Base-by-base conservation (phyloP, 1,284 basidiomycete genomes). In the Tilletiopsis washingtonensis region DNA sequence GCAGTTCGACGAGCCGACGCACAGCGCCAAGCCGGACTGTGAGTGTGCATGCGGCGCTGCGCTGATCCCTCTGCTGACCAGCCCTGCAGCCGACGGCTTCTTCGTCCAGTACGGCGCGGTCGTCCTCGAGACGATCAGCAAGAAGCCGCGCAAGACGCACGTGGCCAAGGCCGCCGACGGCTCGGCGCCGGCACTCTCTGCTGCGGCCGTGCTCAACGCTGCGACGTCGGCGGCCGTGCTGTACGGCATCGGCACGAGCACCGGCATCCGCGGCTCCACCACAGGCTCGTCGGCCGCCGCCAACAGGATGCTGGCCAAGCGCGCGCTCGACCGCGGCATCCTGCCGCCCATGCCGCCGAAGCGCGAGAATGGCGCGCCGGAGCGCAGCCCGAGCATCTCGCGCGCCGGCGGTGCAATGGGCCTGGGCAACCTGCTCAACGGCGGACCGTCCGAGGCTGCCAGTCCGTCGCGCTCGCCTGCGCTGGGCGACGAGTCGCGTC, bases 61-160 rank as follows among this genome's bases (percentile, higher is more conserved):
- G n/a, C n/a, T n/a, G n/a, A n/a, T n/a, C n/a, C n/a, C n/a, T n/a
- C n/a, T n/a, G n/a, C n/a, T n/a, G n/a, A n/a, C n/a, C n/a, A n/a
- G n/a, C n/a, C n/a, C n/a, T n/a, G 32, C 32, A 34, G 86, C 91
- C 64, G 84, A 88, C 63, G 91, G 91, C 1, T 96, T 91, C 77
- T 94, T 91, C 67, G 90, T 96, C 19, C 65, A 66, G 1, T 38
- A 53, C 21, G 74, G 74, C 5, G 43, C 50, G n/a, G 62, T 75
- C 26, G 71, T 74, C 45, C 59, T 71, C 9, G 62, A 54, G 19
- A 57, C 54, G 38, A 47, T 54, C n/a, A n/a, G n/a, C n/a, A 34
- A 34, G 32, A 39, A 27, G 14, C 27, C 21, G 15, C 38, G 45
- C 50, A 54, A 26, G 39, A 37, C 43, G 39, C 51, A 7, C 50